Base-by-base conservation (phyloP, 257 asterid species). In the Parsonsia alboflavescens region DNA sequence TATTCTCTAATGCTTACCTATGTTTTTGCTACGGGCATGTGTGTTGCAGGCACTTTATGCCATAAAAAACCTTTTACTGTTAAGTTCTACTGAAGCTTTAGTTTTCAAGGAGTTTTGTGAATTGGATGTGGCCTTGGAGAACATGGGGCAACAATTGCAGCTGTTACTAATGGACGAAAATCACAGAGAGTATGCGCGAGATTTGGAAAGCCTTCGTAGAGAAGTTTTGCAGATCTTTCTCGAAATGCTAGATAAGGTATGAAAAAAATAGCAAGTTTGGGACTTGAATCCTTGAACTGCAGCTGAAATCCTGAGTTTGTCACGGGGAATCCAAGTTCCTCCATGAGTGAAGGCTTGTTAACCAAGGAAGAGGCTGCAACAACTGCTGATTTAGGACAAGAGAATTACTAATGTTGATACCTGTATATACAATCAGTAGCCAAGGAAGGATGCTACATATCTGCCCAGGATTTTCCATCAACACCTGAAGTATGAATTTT, bases 41-140 rank as follows among this genome's bases (percentile, higher is more conserved):
- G 16, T 48, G 58, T 70, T 77, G 70, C 93, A 92, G 97, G 89
- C 87, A 46, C 86, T 92, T 26, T 82, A 86, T 77, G 92, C 98
- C 54, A 86, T 90, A 42, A 87, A 86, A 82, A 88, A 81, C 58
- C 76, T 92, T 54, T 80, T 92, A 77, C 69, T 76, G 84, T 85
- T 92, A 64, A 84, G 79, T 56, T 83, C 90, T 42, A 70, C 79
- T 0, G 84, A 82, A 77, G 89, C 86, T 28, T 80, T 68, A n/a
- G 82, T 85, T 74, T 85, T 90, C 72, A 88, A 85, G 80, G 89
- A 90, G 30, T 77, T 80, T 10, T 90, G 93, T 76, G 72, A 82
- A 76, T 76, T 90, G 81, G 91, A 86, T 63, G 77, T 41, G 57
- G 91, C 85, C 72, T 74, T 93, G 81, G 80, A 78, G 57, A 83